Base-by-base conservation (phyloP, 1,139 yeast species). In the Scheffersomyces stambukii region DNA sequence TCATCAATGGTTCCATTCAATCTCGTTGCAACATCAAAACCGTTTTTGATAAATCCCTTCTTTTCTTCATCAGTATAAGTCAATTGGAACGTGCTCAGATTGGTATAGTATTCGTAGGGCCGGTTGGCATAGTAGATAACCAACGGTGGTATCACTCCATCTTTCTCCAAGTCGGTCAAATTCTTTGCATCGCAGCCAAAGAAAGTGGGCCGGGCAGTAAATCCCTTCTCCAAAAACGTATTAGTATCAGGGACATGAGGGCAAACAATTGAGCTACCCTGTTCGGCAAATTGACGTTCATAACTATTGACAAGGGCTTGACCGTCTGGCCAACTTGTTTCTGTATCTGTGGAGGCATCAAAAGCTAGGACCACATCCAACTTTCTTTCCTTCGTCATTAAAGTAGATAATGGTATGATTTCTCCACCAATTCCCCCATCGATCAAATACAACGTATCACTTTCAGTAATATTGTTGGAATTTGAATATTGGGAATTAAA, bases 181-280 rank as follows among this genome's bases (percentile, higher is more conserved):
- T 64, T 63, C 3, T 39, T 40, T 7, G 66, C 68, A 32, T 61
- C 57, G 43, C 70, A 64, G 4, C 70, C 70, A 35, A 64, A 64
- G 36, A 64, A 64, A 3, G 66, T 56, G 15, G 70, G 70, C 39
- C 45, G 57, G 8, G 69, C 61, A 4, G 69, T 60, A 41, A 64
- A 53, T 36, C 55, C 57, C 30, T 52, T 47, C 28, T 51, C 50
- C 16, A 52, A 41, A 36, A 61, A 60, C 0, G 63, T 49, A 6
- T 18, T 9, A 11, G 20, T 5, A 45, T 73, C 84, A n/a, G 95
- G 95, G 29, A 84, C 88, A 42, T 79, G 75, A 13, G 95, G 95
- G 68, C 81, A 82, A 5, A 80, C 60, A 18, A 75, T 67, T 19
- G 71, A 69, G 34, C 70, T 66, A 9, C 79, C 84, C 46, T 74